Percentiles rank a stretch among this genome's conserved stretches.
Evolutionary conservation across 208 protist genomes (phyloP).

Genomic region (Leishmania braziliensis): DNA sequence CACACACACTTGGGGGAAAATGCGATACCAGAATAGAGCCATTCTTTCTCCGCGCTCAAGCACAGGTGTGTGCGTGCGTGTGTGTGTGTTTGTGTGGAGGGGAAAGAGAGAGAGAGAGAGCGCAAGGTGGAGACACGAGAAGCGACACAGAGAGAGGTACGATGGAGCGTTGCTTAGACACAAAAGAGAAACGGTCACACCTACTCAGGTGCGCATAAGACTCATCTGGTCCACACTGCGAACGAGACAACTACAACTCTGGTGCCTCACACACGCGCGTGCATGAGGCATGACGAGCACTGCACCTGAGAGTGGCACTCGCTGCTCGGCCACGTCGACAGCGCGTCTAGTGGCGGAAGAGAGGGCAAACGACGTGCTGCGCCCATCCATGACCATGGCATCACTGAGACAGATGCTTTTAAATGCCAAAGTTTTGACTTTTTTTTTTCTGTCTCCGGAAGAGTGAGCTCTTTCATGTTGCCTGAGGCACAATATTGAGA

Average conservation of each 20-base stretch:
- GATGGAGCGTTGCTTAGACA: not conserved
- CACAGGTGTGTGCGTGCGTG: not conserved
- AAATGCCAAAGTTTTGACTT: not conserved
- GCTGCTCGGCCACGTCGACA: not conserved
- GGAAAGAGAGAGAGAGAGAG: not conserved
- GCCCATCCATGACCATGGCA: not conserved
- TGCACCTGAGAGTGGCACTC: not conserved
- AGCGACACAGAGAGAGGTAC: not conserved
- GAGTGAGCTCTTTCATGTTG: not conserved
- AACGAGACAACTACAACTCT: not conserved
- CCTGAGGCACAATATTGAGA: not conserved
- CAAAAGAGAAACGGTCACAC: not conserved
- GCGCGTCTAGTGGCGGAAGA: not conserved
- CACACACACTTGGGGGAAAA: not conserved
- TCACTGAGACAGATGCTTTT: not conserved
- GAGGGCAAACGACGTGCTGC: not conserved
- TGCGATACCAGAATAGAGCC: conserved; percentile 23
- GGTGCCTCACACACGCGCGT: not conserved
- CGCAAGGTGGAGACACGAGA: too few relatives aligned
- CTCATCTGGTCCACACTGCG: not conserved
- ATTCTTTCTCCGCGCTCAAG: conserved; percentile 2
- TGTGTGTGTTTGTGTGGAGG: not conserved
- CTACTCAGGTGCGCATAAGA: not conserved
- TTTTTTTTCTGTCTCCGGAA: not conserved
- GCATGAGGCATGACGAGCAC: not conserved